Base-by-base conservation (phyloP, 2,329 filamentous ascomycete species). In the Calonectria crousiana region DNA sequence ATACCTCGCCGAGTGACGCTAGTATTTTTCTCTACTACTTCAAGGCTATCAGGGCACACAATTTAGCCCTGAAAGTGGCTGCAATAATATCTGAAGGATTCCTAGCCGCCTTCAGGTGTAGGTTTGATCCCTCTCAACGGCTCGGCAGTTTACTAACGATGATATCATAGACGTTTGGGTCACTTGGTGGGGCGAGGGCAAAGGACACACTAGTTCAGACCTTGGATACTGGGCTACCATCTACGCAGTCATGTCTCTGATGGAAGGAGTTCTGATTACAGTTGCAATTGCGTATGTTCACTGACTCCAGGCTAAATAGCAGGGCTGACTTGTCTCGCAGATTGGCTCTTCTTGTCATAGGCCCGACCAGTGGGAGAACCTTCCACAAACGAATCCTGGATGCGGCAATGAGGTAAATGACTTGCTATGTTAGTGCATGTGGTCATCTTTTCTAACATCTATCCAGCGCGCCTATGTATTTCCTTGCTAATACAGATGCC, bases 101-200 rank as follows among this genome's bases (percentile, higher is more conserved):
- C 2, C 76, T 78, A 13, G 68, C 74, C 13, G 69, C 77, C 1
- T 81, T 83, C 13, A 69, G 81, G 76, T 81, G 81, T 82, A 72
- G 73, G 80, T 71, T 8, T 20, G 4, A 10, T 36, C 9, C 5
- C 6, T 10, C 14, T 6, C 13, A 1, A 8, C 3, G 0, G 11
- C 4, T 9, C 14, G 5, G 28, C 13, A n/a, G 34, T 11, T 6
- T 36, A 51, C 10, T 47, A 16, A 23, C 71, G 64, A 14, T 64
- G 14, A 16, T 14, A 8, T 16, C 4, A 0, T 10, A 82, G 81
- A 79, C 51, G 79, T 82, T 26, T 82, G 81, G 81, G 74, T 82
- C 41, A 81, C 80, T 26, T 82, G 81, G 81, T 82, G 81, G 81
- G 81, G 81, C 66, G 79, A 82, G 16, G 80, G 80, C 1, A 80